phyloP scores from a whole-genome alignment of 768 basidiomycete genomes.

The Boletellus ananas region DNA sequence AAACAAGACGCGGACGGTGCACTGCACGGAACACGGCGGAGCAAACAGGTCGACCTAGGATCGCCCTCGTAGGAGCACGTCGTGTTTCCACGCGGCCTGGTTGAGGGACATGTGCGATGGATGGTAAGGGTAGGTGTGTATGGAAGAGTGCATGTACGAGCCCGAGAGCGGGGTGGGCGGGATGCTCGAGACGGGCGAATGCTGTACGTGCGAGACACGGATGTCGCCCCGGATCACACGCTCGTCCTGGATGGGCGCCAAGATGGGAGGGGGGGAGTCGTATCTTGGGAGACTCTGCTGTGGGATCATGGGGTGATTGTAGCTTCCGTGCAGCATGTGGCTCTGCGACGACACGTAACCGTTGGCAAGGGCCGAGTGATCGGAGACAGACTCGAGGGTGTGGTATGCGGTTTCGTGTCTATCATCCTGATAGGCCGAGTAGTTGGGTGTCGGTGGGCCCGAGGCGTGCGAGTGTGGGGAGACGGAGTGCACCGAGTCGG shows the following conservation, averaged over 20 bases:
- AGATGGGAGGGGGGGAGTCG: conserved; percentile 50
- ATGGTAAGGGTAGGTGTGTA: conserved; percentile 42
- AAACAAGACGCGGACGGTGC: conserved; percentile 1
- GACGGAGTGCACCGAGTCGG: conserved; percentile 49
- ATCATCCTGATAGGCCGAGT: conserved; percentile 46
- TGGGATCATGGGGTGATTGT: conserved; percentile 18
- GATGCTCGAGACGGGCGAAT: conserved; percentile 31
- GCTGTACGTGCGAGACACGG: conserved; percentile 29
- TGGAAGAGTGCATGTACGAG: conserved; percentile 41
- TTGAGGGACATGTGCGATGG: conserved; percentile 34
- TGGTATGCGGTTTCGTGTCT: conserved; percentile 37
- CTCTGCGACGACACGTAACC: conserved; percentile 32
- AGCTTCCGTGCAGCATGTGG: conserved; percentile 26
- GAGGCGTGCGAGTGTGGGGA: conserved; percentile 33
- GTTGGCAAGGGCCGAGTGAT: conserved; percentile 28
- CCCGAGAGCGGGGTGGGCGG: conserved; percentile 28
- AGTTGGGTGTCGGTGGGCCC: conserved; percentile 33
- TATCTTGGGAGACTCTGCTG: conserved; percentile 34
- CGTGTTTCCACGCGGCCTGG: conserved; percentile 46
- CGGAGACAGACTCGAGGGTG: conserved; percentile 28
- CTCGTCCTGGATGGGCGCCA: conserved; percentile 53
- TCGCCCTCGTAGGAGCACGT: conserved; percentile 37
- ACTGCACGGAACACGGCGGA: not conserved
- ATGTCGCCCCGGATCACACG: conserved; percentile 31
- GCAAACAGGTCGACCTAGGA: conserved; percentile 14